Conservation (phyloP, 192 early-diverging fungal species). For the Rhizophlyctis rosea region DNA sequence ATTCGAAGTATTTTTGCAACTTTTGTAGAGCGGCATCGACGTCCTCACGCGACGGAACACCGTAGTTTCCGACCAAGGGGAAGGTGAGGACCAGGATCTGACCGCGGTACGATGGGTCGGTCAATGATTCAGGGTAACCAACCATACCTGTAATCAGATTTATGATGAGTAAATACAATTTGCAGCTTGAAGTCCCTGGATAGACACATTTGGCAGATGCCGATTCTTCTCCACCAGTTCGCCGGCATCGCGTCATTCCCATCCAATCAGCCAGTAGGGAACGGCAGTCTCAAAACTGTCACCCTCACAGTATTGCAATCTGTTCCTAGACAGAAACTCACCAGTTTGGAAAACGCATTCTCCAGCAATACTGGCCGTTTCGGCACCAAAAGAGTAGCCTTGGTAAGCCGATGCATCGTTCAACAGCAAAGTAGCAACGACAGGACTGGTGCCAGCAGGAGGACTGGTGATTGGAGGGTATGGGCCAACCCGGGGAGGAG, state of each 20-base stretch:
- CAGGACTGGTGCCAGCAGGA: constrained; percentile 1
- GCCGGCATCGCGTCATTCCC: no score
- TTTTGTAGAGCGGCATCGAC: constrained; percentile 82
- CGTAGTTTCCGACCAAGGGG: constrained; percentile 97
- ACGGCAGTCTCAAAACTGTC: no score
- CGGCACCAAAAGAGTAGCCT: constrained; percentile 94
- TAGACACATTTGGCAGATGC: no score
- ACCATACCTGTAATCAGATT: constrained; percentile 75
- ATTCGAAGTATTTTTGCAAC: constrained; percentile 94
- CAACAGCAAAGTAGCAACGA: constrained; percentile 59
- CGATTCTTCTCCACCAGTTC: no score
- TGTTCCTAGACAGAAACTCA: constrained; percentile 35
- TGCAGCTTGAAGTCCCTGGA: no score
- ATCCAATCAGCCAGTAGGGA: no score
- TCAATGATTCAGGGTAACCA: constrained; percentile 97
- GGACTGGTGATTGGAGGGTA: neutral
- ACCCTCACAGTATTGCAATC: no score
- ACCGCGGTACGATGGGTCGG: constrained; percentile 96
- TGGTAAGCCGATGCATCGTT: constrained; percentile 82
- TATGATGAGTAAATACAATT: no score
- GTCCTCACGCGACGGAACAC: constrained; percentile 85
- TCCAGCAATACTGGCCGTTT: constrained; percentile 78
- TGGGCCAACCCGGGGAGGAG: neutral
- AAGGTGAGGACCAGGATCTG: constrained; percentile 98
- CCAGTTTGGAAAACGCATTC: constrained; percentile 99